Percentiles rank a stretch among this genome's conserved stretches.
phyloP scores from a whole-genome alignment of 2,329 filamentous ascomycete genomes.

The Aspergillus spinulosporus region DNA sequence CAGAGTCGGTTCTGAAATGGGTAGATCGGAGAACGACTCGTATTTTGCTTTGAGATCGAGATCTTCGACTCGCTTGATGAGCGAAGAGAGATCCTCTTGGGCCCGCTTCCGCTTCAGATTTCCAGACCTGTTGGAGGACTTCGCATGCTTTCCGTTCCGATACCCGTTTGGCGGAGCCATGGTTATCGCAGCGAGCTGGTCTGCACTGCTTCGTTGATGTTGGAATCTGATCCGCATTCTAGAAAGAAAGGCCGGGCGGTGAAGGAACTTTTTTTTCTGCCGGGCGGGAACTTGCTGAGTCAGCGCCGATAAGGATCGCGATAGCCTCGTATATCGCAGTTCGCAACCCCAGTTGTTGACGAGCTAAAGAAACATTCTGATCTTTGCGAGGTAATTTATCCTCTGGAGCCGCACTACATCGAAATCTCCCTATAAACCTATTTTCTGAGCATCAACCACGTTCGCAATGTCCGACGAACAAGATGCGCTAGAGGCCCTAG shows the following conservation, averaged over 20 bases:
- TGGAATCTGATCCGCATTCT: background rate
- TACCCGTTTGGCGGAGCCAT: conserved; percentile 36
- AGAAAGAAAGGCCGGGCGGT: conserved; percentile 23
- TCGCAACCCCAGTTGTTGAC: background rate
- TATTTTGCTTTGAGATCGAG: conserved; percentile 51
- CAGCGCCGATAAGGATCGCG: conserved; percentile 36
- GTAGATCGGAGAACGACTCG: conserved; percentile 77
- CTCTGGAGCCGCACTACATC: background rate
- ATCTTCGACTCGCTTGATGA: conserved; percentile 46
- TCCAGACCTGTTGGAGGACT: conserved; percentile 29
- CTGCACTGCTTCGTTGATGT: background rate
- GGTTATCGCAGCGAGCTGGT: conserved; percentile 13
- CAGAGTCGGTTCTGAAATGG: conserved; percentile 77
- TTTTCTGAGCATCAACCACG: background rate
- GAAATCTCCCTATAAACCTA: background rate
- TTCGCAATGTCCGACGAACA: conserved; percentile 63
- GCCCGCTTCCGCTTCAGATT: conserved; percentile 50
- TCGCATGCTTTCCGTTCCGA: conserved; percentile 32
- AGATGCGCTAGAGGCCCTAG: conserved; percentile 77
- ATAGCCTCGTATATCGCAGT: background rate
- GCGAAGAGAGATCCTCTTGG: conserved; percentile 45
- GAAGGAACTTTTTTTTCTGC: conserved; percentile 34
- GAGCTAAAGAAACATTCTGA: background rate
- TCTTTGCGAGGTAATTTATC: background rate
- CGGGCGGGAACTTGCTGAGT: conserved; percentile 32